Evolutionary conservation across 2,329 filamentous ascomycete genomes (phyloP), one percentile per base, ranked within the genome.

Genomic region (Fragosphaeria purpurea): DNA sequence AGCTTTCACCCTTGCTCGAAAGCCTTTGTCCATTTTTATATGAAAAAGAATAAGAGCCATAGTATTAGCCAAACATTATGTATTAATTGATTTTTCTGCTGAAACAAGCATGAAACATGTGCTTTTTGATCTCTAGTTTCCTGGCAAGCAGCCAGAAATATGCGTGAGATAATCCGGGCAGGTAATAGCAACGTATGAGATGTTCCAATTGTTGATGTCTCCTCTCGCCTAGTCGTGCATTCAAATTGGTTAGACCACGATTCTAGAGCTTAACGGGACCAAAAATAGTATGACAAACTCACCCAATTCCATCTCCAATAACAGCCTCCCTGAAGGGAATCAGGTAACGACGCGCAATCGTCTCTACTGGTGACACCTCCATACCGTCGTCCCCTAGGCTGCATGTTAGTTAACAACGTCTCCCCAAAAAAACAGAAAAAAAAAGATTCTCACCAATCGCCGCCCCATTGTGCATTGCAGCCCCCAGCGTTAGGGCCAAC

Each of bases 301-400:
- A 41, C 47, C 46, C 47, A 48, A 41, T 48, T 48, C 41, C 47
- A 55, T 6, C 49, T 35, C 53, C 53, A 53, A 42, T 53, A 53
- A 45, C 53, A 50, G 4, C 53, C 53, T 13, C 49, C 51, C 39
- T 50, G 47, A 13, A 55, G 47, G 6, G 10, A 7, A n/a, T 33
- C 32, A 32, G 49, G 49, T 13, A 55, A 44, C 44, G 37, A 43
- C 30, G 49, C 51, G 39, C 53, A 55, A 48, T 53, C 51, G 10
- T 51, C 38, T n/a, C 35, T 40, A 31, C 41, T 48, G 32, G 34
- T 31, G 11, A 53, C 53, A 13, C 53, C 48, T 22, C 53, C 53
- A 33, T 53, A 55, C 33, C 48, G 50, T 12, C 50, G 47, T 32
- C 53, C 53, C 50, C 50, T 53, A 32, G 6, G 35, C 11, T 37